Evolutionary conservation across 305 asterid species (phyloP).

Genomic region (Withania somnifera): DNA sequence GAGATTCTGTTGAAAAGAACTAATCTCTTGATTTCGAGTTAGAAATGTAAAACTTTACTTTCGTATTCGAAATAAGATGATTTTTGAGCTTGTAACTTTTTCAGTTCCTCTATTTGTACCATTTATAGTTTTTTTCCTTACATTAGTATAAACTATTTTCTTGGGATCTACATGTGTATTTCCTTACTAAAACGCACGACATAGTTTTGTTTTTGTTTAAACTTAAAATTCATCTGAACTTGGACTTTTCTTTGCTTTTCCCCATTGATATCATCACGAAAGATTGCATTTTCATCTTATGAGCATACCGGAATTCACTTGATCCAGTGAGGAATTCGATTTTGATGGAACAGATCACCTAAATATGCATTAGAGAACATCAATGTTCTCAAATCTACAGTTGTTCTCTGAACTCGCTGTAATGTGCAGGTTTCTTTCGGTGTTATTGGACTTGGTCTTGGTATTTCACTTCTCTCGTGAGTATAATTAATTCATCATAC

Average conservation of each 20-base stretch:
- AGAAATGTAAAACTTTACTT: neutral
- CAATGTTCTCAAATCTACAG: neutral
- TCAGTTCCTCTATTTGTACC: neutral
- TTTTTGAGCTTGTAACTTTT: neutral
- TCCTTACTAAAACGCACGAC: neutral
- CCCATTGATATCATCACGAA: neutral
- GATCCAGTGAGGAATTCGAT: neutral
- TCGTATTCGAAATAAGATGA: neutral
- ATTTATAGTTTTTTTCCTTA: neutral
- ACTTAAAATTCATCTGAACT: neutral
- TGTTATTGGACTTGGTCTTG: conserved; percentile 73
- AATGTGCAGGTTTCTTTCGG: conserved; percentile 79
- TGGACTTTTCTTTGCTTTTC: neutral
- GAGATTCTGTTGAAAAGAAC: neutral
- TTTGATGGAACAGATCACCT: neutral
- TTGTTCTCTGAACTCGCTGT: neutral
- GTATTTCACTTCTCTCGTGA: conserved; percentile 83
- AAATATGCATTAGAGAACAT: neutral
- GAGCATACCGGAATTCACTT: neutral
- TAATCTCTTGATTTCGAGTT: neutral
- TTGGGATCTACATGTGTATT: neutral
- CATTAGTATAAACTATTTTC: neutral
- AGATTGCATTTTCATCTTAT: neutral
- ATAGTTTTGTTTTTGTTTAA: neutral
- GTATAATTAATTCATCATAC: conserved; percentile 21